Evolutionary conservation across 768 basidiomycete species (phyloP).

Genomic region (Omphalotus guepiniiformis): DNA sequence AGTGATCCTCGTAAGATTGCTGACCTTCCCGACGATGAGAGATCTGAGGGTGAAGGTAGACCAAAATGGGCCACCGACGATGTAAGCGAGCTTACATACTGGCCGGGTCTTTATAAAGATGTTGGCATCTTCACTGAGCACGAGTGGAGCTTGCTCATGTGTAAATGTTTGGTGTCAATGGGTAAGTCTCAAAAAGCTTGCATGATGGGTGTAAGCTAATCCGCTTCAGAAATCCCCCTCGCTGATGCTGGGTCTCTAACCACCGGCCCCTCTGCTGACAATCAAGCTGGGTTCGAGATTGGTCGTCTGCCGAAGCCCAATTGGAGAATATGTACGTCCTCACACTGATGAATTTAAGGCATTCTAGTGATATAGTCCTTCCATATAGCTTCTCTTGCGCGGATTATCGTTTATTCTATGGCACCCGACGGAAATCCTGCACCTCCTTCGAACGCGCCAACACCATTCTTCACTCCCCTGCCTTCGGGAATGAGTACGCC

Average conservation of each 20-base stretch:
- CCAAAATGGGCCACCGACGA: constrained; percentile 49
- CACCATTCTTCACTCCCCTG: constrained; percentile 70
- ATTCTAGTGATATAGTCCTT: neutral
- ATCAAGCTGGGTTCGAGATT: constrained; percentile 69
- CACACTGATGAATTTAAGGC: neutral
- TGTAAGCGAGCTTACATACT: constrained; percentile 34
- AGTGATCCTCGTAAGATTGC: constrained; percentile 69
- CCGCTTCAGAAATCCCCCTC: constrained; percentile 56
- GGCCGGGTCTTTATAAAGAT: constrained; percentile 79
- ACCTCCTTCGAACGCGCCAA: constrained; percentile 58
- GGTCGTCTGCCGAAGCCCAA: constrained; percentile 64
- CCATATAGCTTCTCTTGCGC: constrained; percentile 65
- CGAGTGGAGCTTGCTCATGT: constrained; percentile 85
- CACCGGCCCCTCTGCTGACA: constrained; percentile 74
- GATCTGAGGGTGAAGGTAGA: constrained; percentile 57
- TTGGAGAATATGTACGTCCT: constrained; percentile 65
- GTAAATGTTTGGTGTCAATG: constrained; percentile 82
- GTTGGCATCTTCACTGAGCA: constrained; percentile 84
- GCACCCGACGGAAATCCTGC: constrained; percentile 55
- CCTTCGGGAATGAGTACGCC: constrained; percentile 61
- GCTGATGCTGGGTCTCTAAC: constrained; percentile 72
- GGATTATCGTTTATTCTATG: constrained; percentile 89
- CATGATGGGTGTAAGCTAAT: neutral
- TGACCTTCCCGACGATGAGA: constrained; percentile 67
- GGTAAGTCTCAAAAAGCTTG: constrained; percentile 36